These are phyloP conservation scores for Amesomyces nigricolor DNA, from an alignment of 2,329 filamentous ascomycete species.

Conservation along the genomic window DNA sequence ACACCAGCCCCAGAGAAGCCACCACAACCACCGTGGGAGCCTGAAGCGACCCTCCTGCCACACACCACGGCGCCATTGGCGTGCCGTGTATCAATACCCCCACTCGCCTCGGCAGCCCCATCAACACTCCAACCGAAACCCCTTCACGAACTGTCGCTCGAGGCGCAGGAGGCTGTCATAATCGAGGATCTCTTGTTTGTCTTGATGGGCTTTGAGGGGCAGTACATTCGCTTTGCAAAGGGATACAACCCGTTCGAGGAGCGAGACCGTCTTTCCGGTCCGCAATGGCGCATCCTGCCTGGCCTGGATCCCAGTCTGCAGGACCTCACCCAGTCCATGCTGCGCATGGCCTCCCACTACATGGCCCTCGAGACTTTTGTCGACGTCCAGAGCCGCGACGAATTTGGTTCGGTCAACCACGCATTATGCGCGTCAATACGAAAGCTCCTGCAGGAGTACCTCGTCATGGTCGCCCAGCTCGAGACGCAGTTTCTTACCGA, in stretches of 20 bases:
- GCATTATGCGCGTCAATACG: conserved; percentile 92
- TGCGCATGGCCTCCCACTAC: conserved; percentile 92
- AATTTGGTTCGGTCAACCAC: conserved; percentile 93
- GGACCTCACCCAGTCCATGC: conserved; percentile 80
- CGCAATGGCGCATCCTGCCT: conserved; percentile 69
- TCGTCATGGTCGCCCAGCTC: conserved; percentile 86
- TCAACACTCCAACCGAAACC: conserved; percentile 60
- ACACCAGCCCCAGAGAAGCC: conserved; percentile 31
- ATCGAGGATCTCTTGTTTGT: conserved; percentile 89
- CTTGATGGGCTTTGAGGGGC: conserved; percentile 98
- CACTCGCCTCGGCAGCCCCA: conserved; percentile 69
- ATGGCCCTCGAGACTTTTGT: conserved; percentile 87
- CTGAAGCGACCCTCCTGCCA: conserved; percentile 66
- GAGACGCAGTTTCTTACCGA: conserved; percentile 91
- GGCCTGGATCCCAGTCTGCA: conserved; percentile 87
- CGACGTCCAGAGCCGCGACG: conserved; percentile 86
- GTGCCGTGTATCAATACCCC: conserved; percentile 49
- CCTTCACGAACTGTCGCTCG: conserved; percentile 65
- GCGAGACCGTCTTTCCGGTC: conserved; percentile 79
- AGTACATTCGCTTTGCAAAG: conserved; percentile 84
- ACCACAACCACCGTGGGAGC: conserved; percentile 60
- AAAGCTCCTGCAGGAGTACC: conserved; percentile 85
- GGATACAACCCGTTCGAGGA: conserved; percentile 79
- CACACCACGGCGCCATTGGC: conserved; percentile 68
- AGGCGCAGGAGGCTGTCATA: conserved; percentile 79